A percentile compares a stretch with the other conserved stretches of the same genome.
Evolutionary conservation across 805 yeast species (phyloP).

Genomic region (Sungouiella thailandica): DNA sequence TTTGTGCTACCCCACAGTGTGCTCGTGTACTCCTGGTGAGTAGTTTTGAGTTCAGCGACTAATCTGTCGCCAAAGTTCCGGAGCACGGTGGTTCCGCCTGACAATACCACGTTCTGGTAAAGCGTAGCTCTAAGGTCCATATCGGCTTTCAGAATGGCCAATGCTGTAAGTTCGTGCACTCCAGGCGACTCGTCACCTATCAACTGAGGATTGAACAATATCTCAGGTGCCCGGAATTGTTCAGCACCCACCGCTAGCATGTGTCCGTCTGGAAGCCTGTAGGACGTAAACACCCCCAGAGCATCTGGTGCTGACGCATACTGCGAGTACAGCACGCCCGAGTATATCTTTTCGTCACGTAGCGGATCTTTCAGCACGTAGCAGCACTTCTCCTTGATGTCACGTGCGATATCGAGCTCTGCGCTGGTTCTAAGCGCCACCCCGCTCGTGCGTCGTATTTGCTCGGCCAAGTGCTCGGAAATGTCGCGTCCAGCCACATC

Average conservation of each 20-base stretch:
- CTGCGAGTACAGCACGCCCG: constrained; percentile 14
- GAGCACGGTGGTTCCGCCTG: constrained; percentile 81
- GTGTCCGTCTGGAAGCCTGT: constrained; percentile 83
- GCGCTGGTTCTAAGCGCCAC: constrained; percentile 60
- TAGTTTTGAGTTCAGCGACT: constrained; percentile 52
- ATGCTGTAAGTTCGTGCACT: constrained; percentile 56
- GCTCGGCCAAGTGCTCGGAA: constrained; percentile 66
- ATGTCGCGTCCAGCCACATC: constrained; percentile 87
- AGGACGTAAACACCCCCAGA: constrained; percentile 28
- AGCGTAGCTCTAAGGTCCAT: constrained; percentile 68
- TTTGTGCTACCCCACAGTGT: constrained; percentile 33
- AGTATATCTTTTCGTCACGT: constrained; percentile 50
- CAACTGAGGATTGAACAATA: constrained; percentile 74
- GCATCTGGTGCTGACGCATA: constrained; percentile 18
- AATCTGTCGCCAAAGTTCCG: constrained; percentile 79
- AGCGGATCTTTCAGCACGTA: constrained; percentile 55
- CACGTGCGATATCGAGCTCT: constrained; percentile 76
- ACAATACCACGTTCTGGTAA: constrained; percentile 66
- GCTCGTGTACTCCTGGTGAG: constrained; percentile 7
- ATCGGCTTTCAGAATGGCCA: constrained; percentile 68
- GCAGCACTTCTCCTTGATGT: constrained; percentile 72
- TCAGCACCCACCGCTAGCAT: constrained; percentile 59
- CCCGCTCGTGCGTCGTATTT: constrained; percentile 64
- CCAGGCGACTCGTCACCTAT: constrained; percentile 74
- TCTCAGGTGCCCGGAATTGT: constrained; percentile 70